Evolutionary conservation across 78 protist species (phyloP), one percentile per base, ranked within the genome.

Genomic region (Dictyostelium intermedium): DNA sequence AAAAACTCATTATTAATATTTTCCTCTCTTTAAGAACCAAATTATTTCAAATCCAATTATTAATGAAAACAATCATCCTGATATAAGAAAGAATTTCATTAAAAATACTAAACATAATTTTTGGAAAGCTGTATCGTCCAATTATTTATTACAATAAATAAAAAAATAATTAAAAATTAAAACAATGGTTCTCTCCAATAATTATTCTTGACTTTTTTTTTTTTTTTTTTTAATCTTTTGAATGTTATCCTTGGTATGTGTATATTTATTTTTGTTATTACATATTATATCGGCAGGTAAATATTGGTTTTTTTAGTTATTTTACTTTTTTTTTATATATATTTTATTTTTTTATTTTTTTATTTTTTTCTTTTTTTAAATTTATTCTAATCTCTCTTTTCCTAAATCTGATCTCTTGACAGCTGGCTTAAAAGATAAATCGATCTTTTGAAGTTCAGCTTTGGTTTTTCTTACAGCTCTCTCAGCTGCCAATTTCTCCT

Each of bases 401-500:
- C 20, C n/a, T 66, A 41, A 66, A 27, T 60, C 79, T 25, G 80
- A 5, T 41, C 66, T 83, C 47, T 43, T 83, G 5, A 89, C 16
- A 6, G 47, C 85, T 35, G 94, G 94, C 47, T 89, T 89, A 70
- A 89, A 89, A 9, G 94, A 60, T 9, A 89, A 70, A 80, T 89
- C 94, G 25, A 89, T 89, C 30, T 79, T 80, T 50, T 53, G 60
- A 5, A 89, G 34, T 1, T 77, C 81, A 63, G 18, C 18, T 20
- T 18, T 32, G 5, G 30, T 61, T 47, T 41, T 77, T 74, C 60
- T 89, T 16, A 30, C 35, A 43, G 27, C 34, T 41, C 45, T 77
- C 1, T 41, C 69, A 34, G 72, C 50, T 69, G 73, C 61, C 5
- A 32, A 14, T 74, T 80, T 80, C 9, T 45, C 80, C 23, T 23